Conservation (phyloP, 2,329 filamentous ascomycete genomes). For the Tolypocladium pustulatum region DNA sequence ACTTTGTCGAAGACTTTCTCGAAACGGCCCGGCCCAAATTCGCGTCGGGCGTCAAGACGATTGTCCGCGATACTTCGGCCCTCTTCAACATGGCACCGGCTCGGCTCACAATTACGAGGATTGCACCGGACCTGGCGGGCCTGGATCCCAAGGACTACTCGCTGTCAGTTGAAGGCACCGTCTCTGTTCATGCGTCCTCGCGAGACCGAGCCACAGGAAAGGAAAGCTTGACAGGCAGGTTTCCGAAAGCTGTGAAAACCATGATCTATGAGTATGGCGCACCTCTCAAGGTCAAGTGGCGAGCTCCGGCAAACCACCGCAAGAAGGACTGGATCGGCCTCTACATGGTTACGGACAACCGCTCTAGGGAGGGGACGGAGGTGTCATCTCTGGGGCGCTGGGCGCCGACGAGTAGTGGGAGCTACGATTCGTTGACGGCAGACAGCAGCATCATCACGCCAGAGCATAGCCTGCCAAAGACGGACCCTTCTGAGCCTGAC, state of each 20-base stretch:
- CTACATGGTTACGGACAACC: slow-evolving; percentile 93
- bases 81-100: slow-evolving; percentile 86
- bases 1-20: slow-evolving; percentile 85
- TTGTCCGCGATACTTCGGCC: slow-evolving; percentile 78
- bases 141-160: slow-evolving; percentile 73
- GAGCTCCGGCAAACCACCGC: slow-evolving; percentile 74
- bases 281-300: slow-evolving; percentile 84
- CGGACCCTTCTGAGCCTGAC: slow-evolving; percentile 42
- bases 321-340: slow-evolving; percentile 93
- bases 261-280: slow-evolving; percentile 80
- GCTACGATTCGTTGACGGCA: slow-evolving; percentile 64
- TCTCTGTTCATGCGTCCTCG: slow-evolving; percentile 35
- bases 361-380: slow-evolving; percentile 71
- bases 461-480: slow-evolving; percentile 47
- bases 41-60: slow-evolving; percentile 72
- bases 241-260: slow-evolving; percentile 61
- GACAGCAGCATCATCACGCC: slow-evolving; percentile 67
- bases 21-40: slow-evolving; percentile 79
- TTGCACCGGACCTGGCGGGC: slow-evolving; percentile 71
- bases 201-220: slow-evolving; percentile 57
- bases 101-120: slow-evolving; percentile 69
- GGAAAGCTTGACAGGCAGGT: slow-evolving; percentile 60
- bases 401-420: slow-evolving; percentile 67
- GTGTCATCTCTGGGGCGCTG: slow-evolving; percentile 82
- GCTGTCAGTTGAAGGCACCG: slow-evolving; percentile 60